Evolutionary conservation across 2,329 filamentous ascomycete genomes (phyloP).

Genomic region (Huntiella moniliformis): DNA sequence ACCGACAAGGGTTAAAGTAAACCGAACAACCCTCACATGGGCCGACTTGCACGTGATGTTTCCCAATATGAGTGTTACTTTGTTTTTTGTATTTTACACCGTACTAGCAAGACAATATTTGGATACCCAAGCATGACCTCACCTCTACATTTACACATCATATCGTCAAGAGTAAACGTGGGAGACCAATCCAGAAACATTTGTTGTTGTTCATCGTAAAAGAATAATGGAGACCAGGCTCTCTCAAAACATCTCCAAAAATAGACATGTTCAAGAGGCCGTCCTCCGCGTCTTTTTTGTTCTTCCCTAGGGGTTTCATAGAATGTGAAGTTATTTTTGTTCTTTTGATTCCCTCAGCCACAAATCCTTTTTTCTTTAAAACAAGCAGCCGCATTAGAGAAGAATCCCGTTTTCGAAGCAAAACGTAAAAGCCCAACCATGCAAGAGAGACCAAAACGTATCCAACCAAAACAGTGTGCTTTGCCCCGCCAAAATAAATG

Average conservation of each 20-base stretch:
- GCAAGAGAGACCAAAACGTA: slow-evolving; percentile 7
- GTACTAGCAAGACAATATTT: no score
- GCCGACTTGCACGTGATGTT: no score
- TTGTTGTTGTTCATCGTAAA: slow-evolving; percentile 12
- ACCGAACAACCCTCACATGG: no score
- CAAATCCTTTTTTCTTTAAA: slow-evolving; percentile 5
- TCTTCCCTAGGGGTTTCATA: slow-evolving; percentile 12
- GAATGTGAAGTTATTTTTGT: slow-evolving; percentile 11
- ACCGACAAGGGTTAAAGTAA: no score
- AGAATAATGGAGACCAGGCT: slow-evolving; percentile 13
- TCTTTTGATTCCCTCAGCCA: slow-evolving; percentile 13
- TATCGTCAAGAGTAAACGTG: slow-evolving; percentile 1
- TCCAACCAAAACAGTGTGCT: slow-evolving; percentile 12
- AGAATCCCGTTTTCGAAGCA: slow-evolving; percentile 12
- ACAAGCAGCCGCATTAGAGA: slow-evolving; percentile 12
- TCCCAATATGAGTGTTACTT: no score
- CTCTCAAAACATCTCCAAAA: neutral
- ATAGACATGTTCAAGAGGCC: slow-evolving; percentile 3
- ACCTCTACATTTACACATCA: no score
- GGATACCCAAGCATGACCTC: no score
- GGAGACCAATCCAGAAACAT: slow-evolving; percentile 12
- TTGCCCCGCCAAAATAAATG: slow-evolving; percentile 5
- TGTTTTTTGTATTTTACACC: no score
- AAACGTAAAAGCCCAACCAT: slow-evolving; percentile 8
- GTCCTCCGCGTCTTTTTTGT: slow-evolving; percentile 13